Evolutionary conservation across 495 filamentous ascomycete genomes (phyloP).

Genomic region (Talaromyces wortmannii): DNA sequence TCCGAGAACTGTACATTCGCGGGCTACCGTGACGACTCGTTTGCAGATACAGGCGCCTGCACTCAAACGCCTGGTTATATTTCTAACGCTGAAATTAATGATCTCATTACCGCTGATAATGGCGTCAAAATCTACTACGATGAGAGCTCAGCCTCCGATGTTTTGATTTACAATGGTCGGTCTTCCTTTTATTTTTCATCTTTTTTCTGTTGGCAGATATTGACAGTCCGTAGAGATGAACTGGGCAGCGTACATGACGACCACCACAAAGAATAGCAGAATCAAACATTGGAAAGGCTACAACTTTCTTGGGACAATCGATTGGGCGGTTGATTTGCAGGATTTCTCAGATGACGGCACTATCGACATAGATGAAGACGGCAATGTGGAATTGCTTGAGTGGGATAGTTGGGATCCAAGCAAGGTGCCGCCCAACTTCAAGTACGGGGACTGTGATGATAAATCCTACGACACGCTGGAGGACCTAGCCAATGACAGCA

Average conservation of each 20-base stretch:
- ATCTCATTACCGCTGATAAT: background rate
- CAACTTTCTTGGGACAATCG: conserved; percentile 16
- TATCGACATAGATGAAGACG: background rate
- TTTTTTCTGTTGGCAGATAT: too few relatives aligned
- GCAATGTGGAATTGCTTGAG: too few relatives aligned
- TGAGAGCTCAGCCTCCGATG: background rate
- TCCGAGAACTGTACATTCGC: background rate
- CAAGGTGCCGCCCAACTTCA: too few relatives aligned
- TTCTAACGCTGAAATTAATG: background rate
- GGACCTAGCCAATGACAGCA: background rate
- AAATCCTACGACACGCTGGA: background rate
- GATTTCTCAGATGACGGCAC: background rate
- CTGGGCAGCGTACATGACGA: conserved; percentile 4
- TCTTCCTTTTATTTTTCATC: too few relatives aligned
- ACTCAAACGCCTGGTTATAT: background rate
- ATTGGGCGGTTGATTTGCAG: conserved; percentile 19
- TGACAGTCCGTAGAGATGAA: background rate
- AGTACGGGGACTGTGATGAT: background rate
- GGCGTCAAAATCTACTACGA: background rate
- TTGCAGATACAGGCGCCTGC: background rate
- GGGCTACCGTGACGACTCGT: background rate
- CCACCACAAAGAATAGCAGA: conserved; percentile 9
- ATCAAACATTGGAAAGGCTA: conserved; percentile 1
- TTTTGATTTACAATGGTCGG: background rate
- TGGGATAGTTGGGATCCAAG: too few relatives aligned